phyloP scores from a whole-genome alignment of 2,329 filamentous ascomycete species.

The Clarireedia sp. region DNA sequence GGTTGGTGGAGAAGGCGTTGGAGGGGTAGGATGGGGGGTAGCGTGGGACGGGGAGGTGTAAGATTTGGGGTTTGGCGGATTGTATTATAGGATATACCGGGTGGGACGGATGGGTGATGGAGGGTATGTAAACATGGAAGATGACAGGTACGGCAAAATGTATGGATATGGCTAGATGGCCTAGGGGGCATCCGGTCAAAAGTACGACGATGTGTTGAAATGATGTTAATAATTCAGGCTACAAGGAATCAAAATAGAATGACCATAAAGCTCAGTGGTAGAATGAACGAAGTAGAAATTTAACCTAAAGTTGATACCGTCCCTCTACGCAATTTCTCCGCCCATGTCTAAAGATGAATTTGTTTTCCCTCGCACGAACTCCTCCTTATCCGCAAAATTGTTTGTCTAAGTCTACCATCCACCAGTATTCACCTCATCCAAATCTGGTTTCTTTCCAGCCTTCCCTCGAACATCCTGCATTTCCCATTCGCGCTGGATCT shows the following conservation, averaged over 20 bases:
- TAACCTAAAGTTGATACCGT: no score
- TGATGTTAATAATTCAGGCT: no score
- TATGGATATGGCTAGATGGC: no score
- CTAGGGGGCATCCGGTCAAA: no score
- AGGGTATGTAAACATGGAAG: background rate
- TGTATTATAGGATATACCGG: background rate
- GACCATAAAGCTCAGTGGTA: no score
- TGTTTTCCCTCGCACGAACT: no score
- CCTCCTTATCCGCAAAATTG: no score
- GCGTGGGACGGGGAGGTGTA: background rate
- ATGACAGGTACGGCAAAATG: background rate
- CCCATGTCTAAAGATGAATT: no score
- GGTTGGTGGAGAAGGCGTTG: constrained; percentile 57
- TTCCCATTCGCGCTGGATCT: constrained; percentile 3
- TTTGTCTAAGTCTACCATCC: background rate
- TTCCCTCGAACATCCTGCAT: constrained; percentile 1
- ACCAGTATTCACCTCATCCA: constrained; percentile 5
- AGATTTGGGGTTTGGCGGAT: background rate
- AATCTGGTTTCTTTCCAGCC: constrained; percentile 2
- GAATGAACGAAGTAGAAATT: no score
- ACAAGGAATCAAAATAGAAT: no score
- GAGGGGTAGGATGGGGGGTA: constrained; percentile 19
- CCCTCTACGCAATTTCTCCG: no score
- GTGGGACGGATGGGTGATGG: background rate
- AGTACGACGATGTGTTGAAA: no score